phyloP scores from a whole-genome alignment of 1,139 yeast genomes.

The Saccharomyces pastorianus region DNA sequence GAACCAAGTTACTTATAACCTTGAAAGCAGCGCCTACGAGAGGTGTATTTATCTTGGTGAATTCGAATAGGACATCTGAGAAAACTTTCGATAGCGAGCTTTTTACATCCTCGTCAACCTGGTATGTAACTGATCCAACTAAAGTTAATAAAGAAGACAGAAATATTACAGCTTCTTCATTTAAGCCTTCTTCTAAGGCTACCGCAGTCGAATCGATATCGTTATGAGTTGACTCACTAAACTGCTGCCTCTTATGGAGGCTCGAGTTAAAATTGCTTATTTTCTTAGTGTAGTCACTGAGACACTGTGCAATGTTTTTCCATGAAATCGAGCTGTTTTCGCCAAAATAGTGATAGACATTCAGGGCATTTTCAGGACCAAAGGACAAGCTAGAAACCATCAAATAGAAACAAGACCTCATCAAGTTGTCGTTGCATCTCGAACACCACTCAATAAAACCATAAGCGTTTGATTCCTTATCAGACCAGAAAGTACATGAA shows the following conservation, averaged over 20 bases:
- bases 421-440: constrained; percentile 71
- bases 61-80: constrained; percentile 37
- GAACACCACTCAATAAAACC: constrained; percentile 90
- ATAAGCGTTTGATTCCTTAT: constrained; percentile 50
- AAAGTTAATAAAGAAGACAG: constrained; percentile 63
- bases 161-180: constrained; percentile 74
- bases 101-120: constrained; percentile 27
- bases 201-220: constrained; percentile 21
- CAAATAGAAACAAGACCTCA: constrained; percentile 74
- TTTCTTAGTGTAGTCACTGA: constrained; percentile 48
- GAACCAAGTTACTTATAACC: constrained; percentile 48
- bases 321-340: constrained; percentile 44
- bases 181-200: constrained; percentile 45
- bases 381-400: constrained; percentile 68
- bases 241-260: constrained; percentile 23
- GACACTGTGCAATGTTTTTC: constrained; percentile 48
- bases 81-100: constrained; percentile 19
- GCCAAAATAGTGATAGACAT: constrained; percentile 38
- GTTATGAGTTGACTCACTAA: constrained; percentile 25
- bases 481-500: constrained; percentile 63
- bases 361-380: constrained; percentile 47
- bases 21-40: constrained; percentile 46
- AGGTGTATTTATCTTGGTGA: constrained; percentile 45
- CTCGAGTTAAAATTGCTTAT: constrained; percentile 33
- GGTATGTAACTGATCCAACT: constrained; percentile 42